Evolutionary conservation across 2,329 filamentous ascomycete species (phyloP).

Genomic region (Colletotrichum navitas): DNA sequence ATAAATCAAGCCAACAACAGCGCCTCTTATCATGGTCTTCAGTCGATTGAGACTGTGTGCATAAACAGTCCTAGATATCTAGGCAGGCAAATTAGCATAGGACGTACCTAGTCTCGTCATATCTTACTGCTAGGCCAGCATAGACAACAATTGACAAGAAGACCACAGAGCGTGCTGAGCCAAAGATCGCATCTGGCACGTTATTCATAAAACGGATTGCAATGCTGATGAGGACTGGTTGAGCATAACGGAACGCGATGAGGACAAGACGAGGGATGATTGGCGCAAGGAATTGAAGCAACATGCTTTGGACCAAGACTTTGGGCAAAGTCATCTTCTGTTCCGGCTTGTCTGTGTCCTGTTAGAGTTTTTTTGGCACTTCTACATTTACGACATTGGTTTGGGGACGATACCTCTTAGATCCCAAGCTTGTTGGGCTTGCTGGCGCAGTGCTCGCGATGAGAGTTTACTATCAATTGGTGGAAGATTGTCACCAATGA

Average conservation of each 20-base stretch:
- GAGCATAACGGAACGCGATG: constrained; percentile 27
- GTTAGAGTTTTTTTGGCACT: no score
- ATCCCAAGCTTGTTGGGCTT: constrained; percentile 19
- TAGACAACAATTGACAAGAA: background rate
- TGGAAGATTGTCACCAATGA: constrained; percentile 9
- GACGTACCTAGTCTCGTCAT: no score
- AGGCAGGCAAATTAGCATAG: background rate
- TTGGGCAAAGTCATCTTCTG: constrained; percentile 3
- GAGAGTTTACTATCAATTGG: constrained; percentile 4
- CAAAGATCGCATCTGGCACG: no score
- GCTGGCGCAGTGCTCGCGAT: constrained; percentile 8
- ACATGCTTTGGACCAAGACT: constrained; percentile 8
- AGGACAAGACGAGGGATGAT: constrained; percentile 18
- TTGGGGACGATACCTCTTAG: constrained; percentile 17
- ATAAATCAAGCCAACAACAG: constrained; percentile 20
- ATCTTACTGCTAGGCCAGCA: constrained; percentile 17
- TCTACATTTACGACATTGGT: no score
- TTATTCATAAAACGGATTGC: constrained; percentile 24
- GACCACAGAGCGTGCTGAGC: no score
- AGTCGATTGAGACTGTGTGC: constrained; percentile 18
- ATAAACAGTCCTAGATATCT: constrained; percentile 19
- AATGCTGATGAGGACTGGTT: constrained; percentile 11
- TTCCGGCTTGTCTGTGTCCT: constrained; percentile 16
- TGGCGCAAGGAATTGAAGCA: constrained; percentile 15
- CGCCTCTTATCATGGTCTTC: constrained; percentile 22